These are phyloP conservation scores for Phalaenopsis equestris DNA, from an alignment of 106 monocot genomes.

Conservation along the genomic window DNA sequence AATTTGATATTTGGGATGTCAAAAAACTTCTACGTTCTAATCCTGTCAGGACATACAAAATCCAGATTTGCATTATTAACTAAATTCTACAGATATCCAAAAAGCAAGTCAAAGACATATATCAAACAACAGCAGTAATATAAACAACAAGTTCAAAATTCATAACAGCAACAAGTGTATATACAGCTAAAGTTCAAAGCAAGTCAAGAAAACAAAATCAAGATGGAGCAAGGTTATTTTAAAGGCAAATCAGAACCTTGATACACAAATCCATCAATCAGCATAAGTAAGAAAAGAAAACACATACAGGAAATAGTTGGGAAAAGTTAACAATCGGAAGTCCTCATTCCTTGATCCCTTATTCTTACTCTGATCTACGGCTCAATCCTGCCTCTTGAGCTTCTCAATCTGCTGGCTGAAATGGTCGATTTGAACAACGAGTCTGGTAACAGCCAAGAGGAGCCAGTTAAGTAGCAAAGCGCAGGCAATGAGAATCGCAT, in stretches of 20 bases:
- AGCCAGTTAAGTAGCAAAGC: slow-evolving; percentile 71
- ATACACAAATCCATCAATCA: background rate
- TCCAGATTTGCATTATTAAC: no score
- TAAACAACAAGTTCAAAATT: background rate
- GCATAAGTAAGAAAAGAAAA: background rate
- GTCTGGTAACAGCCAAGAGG: slow-evolving; percentile 51
- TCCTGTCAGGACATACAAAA: no score
- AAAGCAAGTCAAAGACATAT: no score
- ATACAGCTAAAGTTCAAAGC: background rate
- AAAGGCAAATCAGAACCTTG: background rate
- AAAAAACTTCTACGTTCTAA: no score
- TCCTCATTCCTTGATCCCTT: background rate
- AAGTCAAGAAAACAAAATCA: background rate
- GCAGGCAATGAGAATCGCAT: slow-evolving; percentile 67
- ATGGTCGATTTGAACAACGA: slow-evolving; percentile 40
- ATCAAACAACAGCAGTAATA: background rate
- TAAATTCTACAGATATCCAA: no score
- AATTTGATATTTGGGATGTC: no score
- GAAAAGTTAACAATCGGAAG: background rate
- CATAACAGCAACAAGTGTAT: background rate
- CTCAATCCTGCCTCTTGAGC: slow-evolving; percentile 40
- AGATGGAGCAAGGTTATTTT: background rate
- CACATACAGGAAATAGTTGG: background rate
- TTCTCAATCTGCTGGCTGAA: slow-evolving; percentile 50
- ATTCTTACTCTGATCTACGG: background rate